These are phyloP conservation scores for Ceratobasidium sp. DNA, from an alignment of 1,284 basidiomycete genomes.

Conservation along the genomic window DNA sequence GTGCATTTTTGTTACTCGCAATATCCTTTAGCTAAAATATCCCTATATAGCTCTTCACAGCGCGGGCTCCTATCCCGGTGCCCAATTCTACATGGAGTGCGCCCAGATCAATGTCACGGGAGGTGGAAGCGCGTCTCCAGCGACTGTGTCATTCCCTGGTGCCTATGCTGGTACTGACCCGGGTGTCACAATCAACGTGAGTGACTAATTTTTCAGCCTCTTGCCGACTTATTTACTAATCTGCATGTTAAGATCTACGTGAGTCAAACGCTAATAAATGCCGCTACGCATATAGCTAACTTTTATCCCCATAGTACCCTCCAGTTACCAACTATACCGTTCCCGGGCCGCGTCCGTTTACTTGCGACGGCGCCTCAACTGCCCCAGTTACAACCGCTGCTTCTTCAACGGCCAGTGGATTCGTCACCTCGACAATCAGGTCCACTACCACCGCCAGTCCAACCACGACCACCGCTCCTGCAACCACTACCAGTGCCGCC, in stretches of 20 bases:
- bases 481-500: conserved; percentile 14
- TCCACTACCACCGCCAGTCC: conserved; percentile 6
- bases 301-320: conserved; percentile 10
- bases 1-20: not conserved
- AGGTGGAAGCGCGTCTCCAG: conserved; percentile 42
- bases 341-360: conserved; percentile 38
- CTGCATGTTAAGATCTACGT: conserved; percentile 16
- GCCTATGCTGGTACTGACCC: conserved; percentile 66
- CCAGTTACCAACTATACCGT: conserved; percentile 34
- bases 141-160: conserved; percentile 67
- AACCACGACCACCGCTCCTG: conserved; percentile 13
- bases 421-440: conserved; percentile 1
- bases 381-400: conserved; percentile 10
- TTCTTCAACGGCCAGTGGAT: conserved; percentile 9
- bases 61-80: conserved; percentile 23
- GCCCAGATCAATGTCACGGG: conserved; percentile 41
- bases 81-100: conserved; percentile 36
- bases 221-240: not conserved
- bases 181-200: conserved; percentile 53
- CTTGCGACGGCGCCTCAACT: conserved; percentile 33
- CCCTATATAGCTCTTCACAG: conserved; percentile 5
- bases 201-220: not conserved
- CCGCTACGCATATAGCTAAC: not conserved
- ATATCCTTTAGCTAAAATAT: not conserved
- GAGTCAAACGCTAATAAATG: not conserved